Evolutionary conservation across 2,329 filamentous ascomycete genomes (phyloP), one percentile per base, ranked within the genome.

Genomic region (Cadophora sp.): DNA sequence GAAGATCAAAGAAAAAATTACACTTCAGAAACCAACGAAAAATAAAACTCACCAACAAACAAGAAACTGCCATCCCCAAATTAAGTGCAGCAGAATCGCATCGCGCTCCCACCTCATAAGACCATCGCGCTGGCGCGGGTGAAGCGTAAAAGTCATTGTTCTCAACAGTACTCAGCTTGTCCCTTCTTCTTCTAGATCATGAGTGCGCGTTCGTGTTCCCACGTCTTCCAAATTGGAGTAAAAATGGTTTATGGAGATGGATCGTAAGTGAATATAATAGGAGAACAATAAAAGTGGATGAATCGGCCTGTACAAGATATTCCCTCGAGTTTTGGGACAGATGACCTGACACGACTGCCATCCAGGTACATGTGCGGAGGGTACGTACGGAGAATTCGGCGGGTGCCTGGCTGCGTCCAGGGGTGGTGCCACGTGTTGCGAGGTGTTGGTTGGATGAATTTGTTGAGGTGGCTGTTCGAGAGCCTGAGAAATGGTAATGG

Each of bases 351-450:
- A 37, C 34, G 34, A 37, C 34, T 37, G 34, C 14, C 34, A 37
- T 8, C 14, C 34, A 37, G 34, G 34, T 37, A 37, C 34, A 37
- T 12, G n/a, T n/a, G n/a, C n/a, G n/a, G n/a, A n/a, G 27, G 24
- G 22, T 31, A 58, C 31, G 12, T 22, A 22, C 55, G 55, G 55
- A 40, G 8, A 1, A 12, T 58, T 31, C n/a, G 55, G 55, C 11
- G 31, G 55, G 55, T 22, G 55, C 55, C 55, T 58, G n/a, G 55
- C 12, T 43, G 14, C 14, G 40, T 58, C 26, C 22, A 24, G 12
- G n/a, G 31, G 31, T 58, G 55, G 55, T 37, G 55, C 55, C 31
- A 58, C 55, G 55, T 26, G 31, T 37, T 58, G n/a, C 14, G 55
- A 58, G 29, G 8, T 24, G 19, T 58, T 37, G 31, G 40, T 37